Base-by-base conservation (phyloP, 257 asterid species). In the Solanum virginianum region DNA sequence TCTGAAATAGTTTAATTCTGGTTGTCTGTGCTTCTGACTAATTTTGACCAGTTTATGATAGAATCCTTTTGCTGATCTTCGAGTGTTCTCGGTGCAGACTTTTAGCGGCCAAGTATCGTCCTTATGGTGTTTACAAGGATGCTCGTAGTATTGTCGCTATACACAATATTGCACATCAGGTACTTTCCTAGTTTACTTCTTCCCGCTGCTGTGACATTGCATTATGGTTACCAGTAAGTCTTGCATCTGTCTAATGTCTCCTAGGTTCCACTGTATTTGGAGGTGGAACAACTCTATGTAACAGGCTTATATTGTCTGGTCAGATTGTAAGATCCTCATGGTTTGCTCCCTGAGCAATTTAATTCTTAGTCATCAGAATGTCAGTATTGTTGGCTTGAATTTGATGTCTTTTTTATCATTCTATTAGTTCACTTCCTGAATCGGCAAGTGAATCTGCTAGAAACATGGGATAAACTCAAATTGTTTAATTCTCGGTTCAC, bases 111-210 rank as follows among this genome's bases (percentile, higher is more conserved):
- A 97, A 95, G 87, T 97, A 97, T 87, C 99, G 98, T 86, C 96
- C 99, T 13, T 86, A 92, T 90, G 96, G 96, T 84, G 98, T 97
- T 69, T 97, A 97, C 86, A 93, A 93, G 95, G 98, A 97, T 89
- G 96, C 99, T 85, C 93, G 99, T 54, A 89, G 97, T 91, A 87
- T 94, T 85, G 84, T 92, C 41, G 93, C 92, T 62, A 95, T 97
- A 88, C 99, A 97, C 90, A 95, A 97, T 88, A 92, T 97, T 85
- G 98, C 99, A 86, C 99, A 97, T 90, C 99, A 97, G 93, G 99
- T 97, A 56, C 87, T 80, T 80, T 71, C 68, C 29, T 84, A 82
- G 69, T 72, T 22, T 47, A 80, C 41, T 57, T 85, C 47, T 51
- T 32, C 16, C 83, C 45, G 29, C 49, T 60, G 53, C 65, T 53